phyloP scores from a whole-genome alignment of 805 yeast species.

The Debaryomyces maramus region DNA sequence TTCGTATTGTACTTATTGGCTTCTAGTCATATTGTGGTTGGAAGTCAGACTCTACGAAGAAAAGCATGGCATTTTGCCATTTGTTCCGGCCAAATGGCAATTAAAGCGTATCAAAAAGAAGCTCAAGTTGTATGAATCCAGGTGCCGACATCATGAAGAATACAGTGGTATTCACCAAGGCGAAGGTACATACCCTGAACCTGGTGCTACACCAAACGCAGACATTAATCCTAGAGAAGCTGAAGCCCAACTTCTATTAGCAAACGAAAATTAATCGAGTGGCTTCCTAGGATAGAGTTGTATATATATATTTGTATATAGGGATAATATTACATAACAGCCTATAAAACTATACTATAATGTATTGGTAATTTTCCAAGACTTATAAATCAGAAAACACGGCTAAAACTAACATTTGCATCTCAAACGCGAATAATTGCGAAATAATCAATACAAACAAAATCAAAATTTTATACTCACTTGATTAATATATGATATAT shows the following conservation, averaged over 20 bases:
- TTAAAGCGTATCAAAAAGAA: constrained; percentile 50
- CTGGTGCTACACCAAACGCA: constrained; percentile 3
- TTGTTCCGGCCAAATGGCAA: constrained; percentile 63
- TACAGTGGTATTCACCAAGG: neutral
- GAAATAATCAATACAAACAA: neutral
- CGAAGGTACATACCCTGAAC: neutral
- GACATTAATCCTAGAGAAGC: constrained; percentile 9
- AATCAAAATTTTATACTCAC: neutral
- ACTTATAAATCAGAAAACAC: no score
- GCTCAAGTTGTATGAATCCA: constrained; percentile 21
- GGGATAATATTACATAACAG: no score
- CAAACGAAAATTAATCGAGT: neutral
- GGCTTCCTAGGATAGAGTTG: neutral
- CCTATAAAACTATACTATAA: no score
- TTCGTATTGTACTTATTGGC: constrained; percentile 75
- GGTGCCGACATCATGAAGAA: constrained; percentile 11
- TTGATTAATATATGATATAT: neutral
- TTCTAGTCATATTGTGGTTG: constrained; percentile 46
- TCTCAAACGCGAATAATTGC: constrained; percentile 1
- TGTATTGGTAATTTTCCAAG: no score
- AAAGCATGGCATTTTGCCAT: constrained; percentile 57
- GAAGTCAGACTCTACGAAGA: constrained; percentile 49
- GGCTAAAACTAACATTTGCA: constrained; percentile 2
- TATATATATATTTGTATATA: neutral
- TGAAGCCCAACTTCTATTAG: constrained; percentile 10